Base-by-base conservation (phyloP, 345 rosid genomes). In the Psidium friedrichsthalianum region DNA sequence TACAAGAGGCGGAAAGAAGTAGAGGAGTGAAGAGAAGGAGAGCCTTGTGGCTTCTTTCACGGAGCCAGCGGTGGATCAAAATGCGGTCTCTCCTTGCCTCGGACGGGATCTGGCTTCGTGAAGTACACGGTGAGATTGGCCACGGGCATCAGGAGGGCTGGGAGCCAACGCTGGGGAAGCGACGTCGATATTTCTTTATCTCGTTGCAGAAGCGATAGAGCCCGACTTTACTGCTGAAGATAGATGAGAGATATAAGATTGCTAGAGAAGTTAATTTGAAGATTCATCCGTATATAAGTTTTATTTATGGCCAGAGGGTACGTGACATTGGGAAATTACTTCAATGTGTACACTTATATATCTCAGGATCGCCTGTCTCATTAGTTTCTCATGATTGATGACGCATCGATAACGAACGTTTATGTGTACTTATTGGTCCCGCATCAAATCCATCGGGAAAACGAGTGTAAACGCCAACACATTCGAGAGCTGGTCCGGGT, bases 121-220 rank as follows among this genome's bases (percentile, higher is more conserved):
- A 27, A 51, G 21, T 87, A 49, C 27, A 87, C 88, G 15, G 84
- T 88, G 25, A 87, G 86, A 56, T 49, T 88, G 13, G 87, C 91
- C 20, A 81, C 89, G 24, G n/a, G 90, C 90, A 54, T 85, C 0
- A 87, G 86, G 82, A 89, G 90, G 84, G 88, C 87, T 4, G 90
- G 92, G 51, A 90, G 93, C 88, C 85, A 83, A 59, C 86, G 89
- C n/a, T 53, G 54, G 49, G 85, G 89, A 49, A n/a, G 47, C 53
- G 89, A 84, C 4, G 54, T 59, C 18, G 87, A 86, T 14, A 57
- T n/a, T n/a, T 86, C 47, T 55, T 90, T 27, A 61, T 83, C 83
- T 86, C 89, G 5, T 76, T 91, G 82, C 89, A 88, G 84, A 91
- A 91, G 86, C 93, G n/a, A 84, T 76, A 9, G 93, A 91, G 57